phyloP scores from a whole-genome alignment of 257 asterid genomes.

The Avicennia marina region DNA sequence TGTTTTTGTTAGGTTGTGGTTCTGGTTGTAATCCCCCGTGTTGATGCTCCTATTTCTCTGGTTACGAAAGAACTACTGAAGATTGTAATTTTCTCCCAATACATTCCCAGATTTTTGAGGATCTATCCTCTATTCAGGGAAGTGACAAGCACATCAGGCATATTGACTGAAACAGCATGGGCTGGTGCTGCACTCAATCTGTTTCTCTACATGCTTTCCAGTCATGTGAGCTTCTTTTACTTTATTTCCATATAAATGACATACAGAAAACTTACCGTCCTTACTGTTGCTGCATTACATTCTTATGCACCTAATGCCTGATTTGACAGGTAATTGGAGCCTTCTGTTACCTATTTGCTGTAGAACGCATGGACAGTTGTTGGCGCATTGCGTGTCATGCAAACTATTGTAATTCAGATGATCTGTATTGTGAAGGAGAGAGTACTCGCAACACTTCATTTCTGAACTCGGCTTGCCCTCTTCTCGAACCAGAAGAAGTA shows the following conservation, averaged over 20 bases:
- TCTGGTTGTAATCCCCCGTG: conserved; percentile 56
- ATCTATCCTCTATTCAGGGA: conserved; percentile 85
- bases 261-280: too few species aligned
- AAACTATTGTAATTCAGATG: too few species aligned
- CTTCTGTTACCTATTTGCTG: conserved; percentile 85
- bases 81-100: conserved; percentile 75
- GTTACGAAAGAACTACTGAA: conserved; percentile 80
- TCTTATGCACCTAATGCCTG: too few species aligned
- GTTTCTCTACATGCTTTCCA: conserved; percentile 97
- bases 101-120: conserved; percentile 87
- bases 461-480: conserved; percentile 61
- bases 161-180: conserved; percentile 99
- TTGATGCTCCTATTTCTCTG: conserved; percentile 76
- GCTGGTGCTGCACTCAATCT: conserved; percentile 99
- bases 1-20: conserved; percentile 82
- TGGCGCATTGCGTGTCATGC: conserved; percentile 82
- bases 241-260: too few species aligned
- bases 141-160: conserved; percentile 98
- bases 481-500: too few species aligned
- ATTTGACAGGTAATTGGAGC: conserved; percentile 82
- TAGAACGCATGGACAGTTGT: conserved; percentile 85
- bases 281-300: too few species aligned
- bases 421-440: too few species aligned
- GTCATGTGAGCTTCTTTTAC: conserved; percentile 61
- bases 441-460: conserved; percentile 52